Base-by-base conservation (phyloP, 352 stramenopile genomes). In the Phytophthora vignae region DNA sequence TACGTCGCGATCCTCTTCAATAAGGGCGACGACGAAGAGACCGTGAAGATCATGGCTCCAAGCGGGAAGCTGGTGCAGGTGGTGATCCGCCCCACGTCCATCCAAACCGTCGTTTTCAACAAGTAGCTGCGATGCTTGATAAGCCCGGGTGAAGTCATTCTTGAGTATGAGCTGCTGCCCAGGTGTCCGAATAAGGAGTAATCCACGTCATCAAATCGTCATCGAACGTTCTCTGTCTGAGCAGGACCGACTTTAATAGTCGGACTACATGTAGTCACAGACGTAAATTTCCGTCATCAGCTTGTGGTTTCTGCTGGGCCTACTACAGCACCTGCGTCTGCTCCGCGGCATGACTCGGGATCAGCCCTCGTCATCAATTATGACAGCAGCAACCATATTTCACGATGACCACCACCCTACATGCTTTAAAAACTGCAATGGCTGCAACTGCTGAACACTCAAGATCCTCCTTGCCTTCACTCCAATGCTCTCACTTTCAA, bases 91-190 rank as follows among this genome's bases (percentile, higher is more conserved):
- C 65, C 77, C 21, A 81, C 69, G n/a, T 80, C 77, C 38, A 81
- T 84, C 62, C 77, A 84, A 46, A 84, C 77, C 14, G 71, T 84
- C 10, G 74, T 84, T 17, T 83, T 83, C 53, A 83, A 81, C 40
- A 69, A 67, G 19, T 84, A 77, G 38, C 2, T 22, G 6, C 25
- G 17, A 2, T 19, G 15, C 15, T 40, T 40, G 33, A 15, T 11
- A 40, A 40, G 33, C 33, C 9, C 14, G 33, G 27, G 27, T 31
- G 27, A 31, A 8, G 27, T 2, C 27, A 31, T 44, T 44, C 36
- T 44, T 12, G 36, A 44, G 12, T 15, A 44, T 17, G 8, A 44
- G 12, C 36, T 44, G 36, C 36, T 44, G n/a, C n/a, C n/a, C n/a
- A 9, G 36, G 27, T 31, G 27, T 31, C 27, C 27, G 27, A 31